Evolutionary conservation across 495 filamentous ascomycete genomes (phyloP).

Genomic region (Polyplosphaeria fusca): DNA sequence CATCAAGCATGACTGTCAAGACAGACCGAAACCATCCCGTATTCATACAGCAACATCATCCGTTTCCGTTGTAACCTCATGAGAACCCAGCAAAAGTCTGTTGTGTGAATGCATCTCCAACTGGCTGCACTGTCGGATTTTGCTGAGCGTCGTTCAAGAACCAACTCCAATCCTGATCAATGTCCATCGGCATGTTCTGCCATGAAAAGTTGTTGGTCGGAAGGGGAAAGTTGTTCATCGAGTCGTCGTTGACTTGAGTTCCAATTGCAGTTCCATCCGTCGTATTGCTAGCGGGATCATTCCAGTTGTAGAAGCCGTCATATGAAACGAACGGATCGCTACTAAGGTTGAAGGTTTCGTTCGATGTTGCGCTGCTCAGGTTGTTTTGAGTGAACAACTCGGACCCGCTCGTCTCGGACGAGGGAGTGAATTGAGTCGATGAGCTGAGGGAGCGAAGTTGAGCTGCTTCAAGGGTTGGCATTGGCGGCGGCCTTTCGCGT

Average conservation of each 20-base stretch:
- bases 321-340: conserved; percentile 33
- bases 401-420: conserved; percentile 4
- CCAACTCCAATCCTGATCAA: conserved; percentile 42
- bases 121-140: background rate
- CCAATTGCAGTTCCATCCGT: conserved; percentile 1
- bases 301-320: conserved; percentile 36
- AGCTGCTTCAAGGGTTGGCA: background rate
- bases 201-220: conserved; percentile 31
- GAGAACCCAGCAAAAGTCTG: conserved; percentile 11
- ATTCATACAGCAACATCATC: no score
- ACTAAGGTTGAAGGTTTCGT: conserved; percentile 5
- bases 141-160: conserved; percentile 30
- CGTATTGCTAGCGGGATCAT: conserved; percentile 1
- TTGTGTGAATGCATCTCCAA: conserved; percentile 17
- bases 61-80: no score
- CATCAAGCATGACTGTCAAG: no score
- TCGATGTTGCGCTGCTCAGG: background rate
- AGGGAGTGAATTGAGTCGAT: conserved; percentile 16
- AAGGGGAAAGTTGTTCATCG: conserved; percentile 25
- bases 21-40: no score
- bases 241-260: conserved; percentile 28
- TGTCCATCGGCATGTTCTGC: conserved; percentile 37
- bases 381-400: conserved; percentile 15
- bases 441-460: background rate
- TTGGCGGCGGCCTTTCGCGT: background rate